Evolutionary conservation across 257 asterid species (phyloP).

Genomic region (Fraxinus americana): DNA sequence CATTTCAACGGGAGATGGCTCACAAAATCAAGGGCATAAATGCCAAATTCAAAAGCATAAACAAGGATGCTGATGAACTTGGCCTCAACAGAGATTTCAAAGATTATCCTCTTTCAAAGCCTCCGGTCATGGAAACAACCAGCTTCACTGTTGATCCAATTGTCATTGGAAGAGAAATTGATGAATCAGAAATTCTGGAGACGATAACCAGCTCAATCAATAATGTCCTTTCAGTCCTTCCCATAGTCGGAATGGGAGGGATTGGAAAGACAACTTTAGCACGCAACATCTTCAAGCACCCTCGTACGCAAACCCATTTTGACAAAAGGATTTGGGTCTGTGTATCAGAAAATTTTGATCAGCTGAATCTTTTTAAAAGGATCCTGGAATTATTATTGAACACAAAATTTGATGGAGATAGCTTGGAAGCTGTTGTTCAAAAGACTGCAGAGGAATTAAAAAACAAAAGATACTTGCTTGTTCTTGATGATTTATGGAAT

Average conservation of each 20-base stretch:
- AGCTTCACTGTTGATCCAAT: conserved; percentile 5
- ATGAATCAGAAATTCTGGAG: not conserved
- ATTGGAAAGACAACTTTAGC: not conserved
- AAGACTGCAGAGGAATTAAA: too few relatives aligned
- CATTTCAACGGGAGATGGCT: too few relatives aligned
- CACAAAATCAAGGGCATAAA: too few relatives aligned
- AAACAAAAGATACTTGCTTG: too few relatives aligned
- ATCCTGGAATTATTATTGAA: too few relatives aligned
- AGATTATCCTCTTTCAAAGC: not conserved
- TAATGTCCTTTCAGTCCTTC: conserved; percentile 7
- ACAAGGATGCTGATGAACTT: not conserved
- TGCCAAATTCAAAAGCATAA: too few relatives aligned
- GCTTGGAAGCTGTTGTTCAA: too few relatives aligned
- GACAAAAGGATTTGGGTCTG: not conserved
- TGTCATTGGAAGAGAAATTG: conserved; percentile 19
- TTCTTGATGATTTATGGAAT: not conserved
- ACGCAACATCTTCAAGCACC: not conserved
- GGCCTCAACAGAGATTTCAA: not conserved
- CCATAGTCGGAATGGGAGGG: not conserved
- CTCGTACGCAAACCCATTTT: not conserved
- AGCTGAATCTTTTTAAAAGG: too few relatives aligned
- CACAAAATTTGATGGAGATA: too few relatives aligned
- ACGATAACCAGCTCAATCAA: not conserved
- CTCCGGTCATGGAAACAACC: conserved; percentile 15
- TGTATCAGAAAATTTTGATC: too few relatives aligned